Conservation (phyloP, 1,139 yeast genomes). For the Kluyveromyces sp. region DNA sequence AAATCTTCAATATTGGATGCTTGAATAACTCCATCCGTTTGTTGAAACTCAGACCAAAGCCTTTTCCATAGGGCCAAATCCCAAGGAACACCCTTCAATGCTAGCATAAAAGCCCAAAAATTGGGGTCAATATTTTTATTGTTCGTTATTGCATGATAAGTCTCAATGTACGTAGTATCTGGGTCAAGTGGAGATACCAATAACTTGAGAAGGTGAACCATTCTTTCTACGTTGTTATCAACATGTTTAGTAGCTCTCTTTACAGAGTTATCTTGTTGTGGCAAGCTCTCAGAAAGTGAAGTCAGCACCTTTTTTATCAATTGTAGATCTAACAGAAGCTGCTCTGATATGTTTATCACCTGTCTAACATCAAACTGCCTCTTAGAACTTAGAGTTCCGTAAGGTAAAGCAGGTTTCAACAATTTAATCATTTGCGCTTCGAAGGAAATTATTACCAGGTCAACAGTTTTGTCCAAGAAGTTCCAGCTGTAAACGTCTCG, state of each 20-base stretch:
- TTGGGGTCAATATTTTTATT: slow-evolving; percentile 19
- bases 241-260: slow-evolving; percentile 26
- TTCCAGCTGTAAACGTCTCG: slow-evolving; percentile 68
- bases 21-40: slow-evolving; percentile 11
- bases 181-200: slow-evolving; percentile 26
- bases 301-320: slow-evolving; percentile 50
- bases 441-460: slow-evolving; percentile 52
- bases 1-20: too few species aligned
- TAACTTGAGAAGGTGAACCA: slow-evolving; percentile 22
- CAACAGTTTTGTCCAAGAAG: slow-evolving; percentile 72
- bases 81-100: slow-evolving; percentile 29
- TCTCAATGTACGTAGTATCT: slow-evolving; percentile 25
- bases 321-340: slow-evolving; percentile 65
- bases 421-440: slow-evolving; percentile 49
- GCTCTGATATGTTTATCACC: slow-evolving; percentile 71
- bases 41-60: slow-evolving; percentile 22
- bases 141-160: slow-evolving; percentile 22
- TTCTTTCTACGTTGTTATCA: slow-evolving; percentile 19
- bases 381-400: slow-evolving; percentile 15
- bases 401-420: slow-evolving; percentile 27
- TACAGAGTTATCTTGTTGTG: slow-evolving; percentile 13
- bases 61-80: slow-evolving; percentile 26
- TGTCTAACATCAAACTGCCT: slow-evolving; percentile 40
- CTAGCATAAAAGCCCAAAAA: slow-evolving; percentile 28
- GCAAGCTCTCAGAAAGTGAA: slow-evolving; percentile 18